These are phyloP conservation scores for Ampelocalamus luodianensis DNA, from an alignment of 176 grass and related monocot species.

Conservation along the genomic window DNA sequence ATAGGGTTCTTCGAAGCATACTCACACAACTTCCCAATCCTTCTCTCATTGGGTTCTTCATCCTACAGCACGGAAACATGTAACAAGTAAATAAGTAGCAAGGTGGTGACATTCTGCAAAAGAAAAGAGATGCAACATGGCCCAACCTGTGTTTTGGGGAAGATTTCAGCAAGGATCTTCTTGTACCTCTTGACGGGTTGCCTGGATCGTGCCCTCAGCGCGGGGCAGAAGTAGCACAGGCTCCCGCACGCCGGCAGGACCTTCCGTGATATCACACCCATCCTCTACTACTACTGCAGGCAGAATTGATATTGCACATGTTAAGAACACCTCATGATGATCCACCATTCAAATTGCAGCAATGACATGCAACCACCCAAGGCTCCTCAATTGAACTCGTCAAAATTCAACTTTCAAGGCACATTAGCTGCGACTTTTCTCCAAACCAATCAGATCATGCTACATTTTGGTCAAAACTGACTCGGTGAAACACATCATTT, in stretches of 20 bases:
- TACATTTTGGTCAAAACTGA: background rate
- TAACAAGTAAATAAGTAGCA: background rate
- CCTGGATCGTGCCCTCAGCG: conserved; percentile 66
- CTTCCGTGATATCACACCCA: conserved; percentile 72
- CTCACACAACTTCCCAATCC: conserved; percentile 84
- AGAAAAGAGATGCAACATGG: background rate
- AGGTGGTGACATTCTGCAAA: background rate
- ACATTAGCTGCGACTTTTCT: background rate
- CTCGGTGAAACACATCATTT: background rate
- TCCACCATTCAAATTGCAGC: background rate
- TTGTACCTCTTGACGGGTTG: conserved; percentile 91
- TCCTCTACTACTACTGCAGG: conserved; percentile 51
- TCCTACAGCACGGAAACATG: conserved; percentile 46
- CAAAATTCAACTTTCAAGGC: background rate
- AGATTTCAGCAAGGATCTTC: conserved; percentile 87
- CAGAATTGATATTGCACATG: background rate
- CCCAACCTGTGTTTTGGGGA: conserved; percentile 72
- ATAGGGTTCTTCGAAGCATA: conserved; percentile 80
- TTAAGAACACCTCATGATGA: background rate
- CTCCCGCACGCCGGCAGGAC: conserved; percentile 63
- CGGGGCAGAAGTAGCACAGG: conserved; percentile 83
- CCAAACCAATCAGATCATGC: background rate
- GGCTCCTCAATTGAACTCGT: background rate
- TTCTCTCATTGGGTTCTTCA: conserved; percentile 87
- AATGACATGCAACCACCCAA: background rate